Base-by-base conservation (phyloP, 495 filamentous ascomycete species). In the Xylaria cubensis region DNA sequence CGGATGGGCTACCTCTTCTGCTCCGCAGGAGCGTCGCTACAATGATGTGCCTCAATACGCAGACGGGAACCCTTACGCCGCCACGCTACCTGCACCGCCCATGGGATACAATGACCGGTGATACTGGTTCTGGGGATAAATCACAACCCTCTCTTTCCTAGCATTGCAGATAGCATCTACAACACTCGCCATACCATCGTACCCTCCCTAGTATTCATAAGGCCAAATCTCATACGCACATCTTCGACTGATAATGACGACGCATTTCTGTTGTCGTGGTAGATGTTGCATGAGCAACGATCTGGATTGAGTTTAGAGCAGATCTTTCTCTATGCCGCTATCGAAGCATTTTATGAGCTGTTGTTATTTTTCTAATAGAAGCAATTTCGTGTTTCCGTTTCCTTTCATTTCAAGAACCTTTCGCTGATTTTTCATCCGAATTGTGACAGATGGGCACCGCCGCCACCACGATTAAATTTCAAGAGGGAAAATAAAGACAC, bases 31-130 rank as follows among this genome's bases (percentile, higher is more conserved):
- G 67, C 73, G 64, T 74, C 75, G 80, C 66, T 80, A 81, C 70
- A 73, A 80, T 63, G 77, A 82, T 70, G 83, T 83, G 26, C 86
- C 86, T 69, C 85, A 74, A 72, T 88, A 89, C 69, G 63, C 77
- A 46, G 86, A 89, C 72, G 87, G 81, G 65, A 88, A 87, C 64
- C 86, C 86, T 42, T 89, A 89, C 74, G 76, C 79, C 65, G 74
- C 81, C 67, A 74, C 78, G 63, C 72, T 86, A 62, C 82, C 83
- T 41, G 79, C 85, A 64, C 82, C 84, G 72, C 81, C 85, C 69
- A 73, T 82, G 53, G 83, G 80, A 39, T 77, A 79, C 63, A 79
- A 81, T 63, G 80, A 82, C 76, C 78, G 77, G 68, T 84, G 77
- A 81, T 68, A 58, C 50, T 41, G 1, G 42, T 46, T 46, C 17